A percentile compares a stretch with the other conserved stretches of the same genome.
Conservation (phyloP, 2,329 filamentous ascomycete genomes). For the Pseudogymnoascus sp. region DNA sequence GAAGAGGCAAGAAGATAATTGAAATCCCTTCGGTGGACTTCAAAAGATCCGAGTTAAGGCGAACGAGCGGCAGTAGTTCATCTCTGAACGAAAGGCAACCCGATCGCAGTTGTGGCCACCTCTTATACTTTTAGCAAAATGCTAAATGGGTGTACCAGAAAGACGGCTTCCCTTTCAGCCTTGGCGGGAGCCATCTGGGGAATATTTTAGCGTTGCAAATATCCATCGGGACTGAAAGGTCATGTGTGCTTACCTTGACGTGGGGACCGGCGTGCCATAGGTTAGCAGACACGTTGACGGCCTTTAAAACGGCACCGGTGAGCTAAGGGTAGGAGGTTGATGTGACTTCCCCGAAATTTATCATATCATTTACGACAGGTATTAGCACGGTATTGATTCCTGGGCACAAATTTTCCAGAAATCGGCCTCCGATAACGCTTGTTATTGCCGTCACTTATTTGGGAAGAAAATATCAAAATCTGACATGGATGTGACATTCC, state of each 20-base stretch:
- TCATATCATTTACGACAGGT: slow-evolving; percentile 1
- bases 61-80: neutral
- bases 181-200: neutral
- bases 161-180: neutral
- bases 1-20: neutral
- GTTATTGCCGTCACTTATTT: neutral
- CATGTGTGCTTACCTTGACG: slow-evolving; percentile 5
- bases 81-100: neutral
- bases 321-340: neutral
- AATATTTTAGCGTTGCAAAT: neutral
- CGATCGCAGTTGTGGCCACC: neutral
- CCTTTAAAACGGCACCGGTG: neutral
- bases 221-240: neutral
- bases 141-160: neutral
- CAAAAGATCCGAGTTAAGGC: neutral
- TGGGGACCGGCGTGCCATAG: neutral
- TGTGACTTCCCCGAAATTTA: neutral
- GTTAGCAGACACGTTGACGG: neutral
- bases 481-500: neutral
- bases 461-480: neutral
- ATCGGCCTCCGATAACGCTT: slow-evolving; percentile 5
- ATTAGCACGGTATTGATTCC: slow-evolving; percentile 1
- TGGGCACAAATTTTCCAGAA: neutral
- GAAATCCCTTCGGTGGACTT: neutral
- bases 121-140: neutral